Evolutionary conservation across 2,329 filamentous ascomycete species (phyloP), one percentile per base, ranked within the genome.

Genomic region (Xylariomycetidae sp.): DNA sequence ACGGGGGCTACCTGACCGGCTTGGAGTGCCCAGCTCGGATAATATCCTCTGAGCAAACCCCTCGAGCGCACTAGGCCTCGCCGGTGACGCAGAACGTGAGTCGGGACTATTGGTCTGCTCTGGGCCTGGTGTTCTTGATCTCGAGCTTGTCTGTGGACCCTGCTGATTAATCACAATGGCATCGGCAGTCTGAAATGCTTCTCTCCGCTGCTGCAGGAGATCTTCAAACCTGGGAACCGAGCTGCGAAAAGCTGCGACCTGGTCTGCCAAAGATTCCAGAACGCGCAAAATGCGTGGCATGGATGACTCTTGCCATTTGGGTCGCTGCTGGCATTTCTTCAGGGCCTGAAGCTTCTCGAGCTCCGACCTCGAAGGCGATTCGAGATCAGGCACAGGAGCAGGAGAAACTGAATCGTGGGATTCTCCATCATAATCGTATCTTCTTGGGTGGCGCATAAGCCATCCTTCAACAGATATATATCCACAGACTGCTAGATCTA

Each of bases 391-490:
- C 23, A 50, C 48, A 9, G 42, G 30, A 19, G 38, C 37, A 2
- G 44, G 33, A 6, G 38, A 38, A n/a, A 16, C 5, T 6, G 39
- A 16, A 27, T 56, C 50, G 9, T 53, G 51, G 18, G 64, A 56
- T 18, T 67, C 60, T 11, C 71, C 69, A 7, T 68, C 66, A 38
- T 76, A 85, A 5, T 66, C 63, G 50, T 80, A 85, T 38, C 67
- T 70, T n/a, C 64, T 68, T 4, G 85, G 84, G 33, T 82, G 78
- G 12, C 87, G 80, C 5, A 90, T 67, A 18, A 97, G 66, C 90
- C 92, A 98, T n/a, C 85, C 85, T 52, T 96, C 88, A 10, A 96
- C 71, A 14, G 81, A 79, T 53, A 95, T 82, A 42, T 86, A 85
- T 5, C 88, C 85, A 48, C 92, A 97, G 1, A 85, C 80, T 9